These are phyloP conservation scores for Miscanthus lutarioriparius DNA, from an alignment of 176 grass and related monocot species.

Conservation along the genomic window DNA sequence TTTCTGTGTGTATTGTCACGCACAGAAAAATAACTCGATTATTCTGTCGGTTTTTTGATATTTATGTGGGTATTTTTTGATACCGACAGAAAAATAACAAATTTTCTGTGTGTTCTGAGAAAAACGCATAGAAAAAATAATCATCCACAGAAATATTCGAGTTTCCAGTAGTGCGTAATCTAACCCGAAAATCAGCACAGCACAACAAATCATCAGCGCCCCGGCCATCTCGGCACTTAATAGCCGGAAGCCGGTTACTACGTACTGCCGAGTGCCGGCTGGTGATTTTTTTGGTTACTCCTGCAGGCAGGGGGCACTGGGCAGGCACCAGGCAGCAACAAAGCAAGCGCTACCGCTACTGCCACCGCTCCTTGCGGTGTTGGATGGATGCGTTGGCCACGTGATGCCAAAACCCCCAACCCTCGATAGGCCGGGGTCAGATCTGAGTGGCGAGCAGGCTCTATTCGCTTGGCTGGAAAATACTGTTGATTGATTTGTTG, in stretches of 20 bases:
- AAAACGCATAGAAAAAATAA: no score
- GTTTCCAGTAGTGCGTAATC: no score
- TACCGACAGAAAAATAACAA: no score
- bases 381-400: conserved; percentile 46
- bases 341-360: not conserved
- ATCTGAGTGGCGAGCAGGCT: conserved; percentile 29
- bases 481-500: no score
- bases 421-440: conserved; percentile 6
- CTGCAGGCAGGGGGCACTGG: not conserved
- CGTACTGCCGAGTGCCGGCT: not conserved
- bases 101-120: no score
- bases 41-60: no score
- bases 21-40: no score
- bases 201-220: not conserved
- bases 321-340: not conserved
- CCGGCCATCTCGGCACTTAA: not conserved
- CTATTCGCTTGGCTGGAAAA: no score
- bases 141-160: no score
- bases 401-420: conserved; percentile 27
- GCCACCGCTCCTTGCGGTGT: not conserved
- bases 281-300: not conserved
- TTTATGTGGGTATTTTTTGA: no score
- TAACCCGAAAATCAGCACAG: not conserved
- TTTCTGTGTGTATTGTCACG: no score
- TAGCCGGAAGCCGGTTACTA: not conserved